These are phyloP conservation scores for Lactifluus hygrophoroides DNA, from an alignment of 768 basidiomycete species.

Conservation along the genomic window DNA sequence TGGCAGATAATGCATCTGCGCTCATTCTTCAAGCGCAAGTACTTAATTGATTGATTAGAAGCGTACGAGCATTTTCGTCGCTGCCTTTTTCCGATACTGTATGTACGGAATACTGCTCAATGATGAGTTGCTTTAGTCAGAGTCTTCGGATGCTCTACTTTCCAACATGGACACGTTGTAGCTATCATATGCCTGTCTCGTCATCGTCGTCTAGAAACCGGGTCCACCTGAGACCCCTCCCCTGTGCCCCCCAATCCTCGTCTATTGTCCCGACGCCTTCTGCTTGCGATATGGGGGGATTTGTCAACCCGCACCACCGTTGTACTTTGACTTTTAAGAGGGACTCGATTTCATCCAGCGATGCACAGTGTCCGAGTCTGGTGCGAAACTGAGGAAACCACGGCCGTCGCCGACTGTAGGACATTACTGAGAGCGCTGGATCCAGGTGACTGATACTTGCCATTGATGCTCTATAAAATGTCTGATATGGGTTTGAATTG, in stretches of 20 bases:
- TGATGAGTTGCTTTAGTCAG: not conserved
- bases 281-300: not conserved
- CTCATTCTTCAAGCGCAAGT: constrained; percentile 93
- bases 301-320: constrained; percentile 21
- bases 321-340: constrained; percentile 22
- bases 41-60: constrained; percentile 75
- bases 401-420: constrained; percentile 22
- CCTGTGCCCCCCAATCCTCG: not conserved
- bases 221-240: not conserved
- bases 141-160: not conserved
- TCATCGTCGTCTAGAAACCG: not conserved
- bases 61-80: not conserved
- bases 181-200: not conserved
- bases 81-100: not conserved
- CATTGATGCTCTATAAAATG: constrained; percentile 64
- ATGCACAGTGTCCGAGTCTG: constrained; percentile 17
- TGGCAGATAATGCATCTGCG: constrained; percentile 97
- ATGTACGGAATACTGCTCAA: not conserved
- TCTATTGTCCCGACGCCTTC: not conserved
- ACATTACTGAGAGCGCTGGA: not conserved
- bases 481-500: constrained; percentile 54
- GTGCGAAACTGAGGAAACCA: constrained; percentile 26
- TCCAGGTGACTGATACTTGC: constrained; percentile 30
- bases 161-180: not conserved
- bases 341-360: constrained; percentile 22